Percentiles rank a stretch among this genome's conserved stretches.
phyloP scores from a whole-genome alignment of 805 yeast species.

The Yueomyces sp. region DNA sequence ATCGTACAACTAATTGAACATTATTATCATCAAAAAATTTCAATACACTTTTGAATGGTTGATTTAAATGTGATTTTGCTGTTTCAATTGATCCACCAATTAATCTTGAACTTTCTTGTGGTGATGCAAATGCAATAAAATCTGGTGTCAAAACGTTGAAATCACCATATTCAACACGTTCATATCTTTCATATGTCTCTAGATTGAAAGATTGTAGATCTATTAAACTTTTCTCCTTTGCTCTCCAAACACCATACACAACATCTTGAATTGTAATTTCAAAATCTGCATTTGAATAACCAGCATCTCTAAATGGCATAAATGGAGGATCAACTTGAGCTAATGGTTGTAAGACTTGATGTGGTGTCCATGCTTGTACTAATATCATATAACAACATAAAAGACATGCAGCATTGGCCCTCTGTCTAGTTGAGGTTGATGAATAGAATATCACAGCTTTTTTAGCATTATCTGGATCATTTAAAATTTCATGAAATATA shows the following conservation, averaged over 20 bases:
- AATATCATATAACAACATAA: constrained; percentile 89
- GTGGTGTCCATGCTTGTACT: constrained; percentile 97
- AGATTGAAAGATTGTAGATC: constrained; percentile 77
- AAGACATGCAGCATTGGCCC: constrained; percentile 91
- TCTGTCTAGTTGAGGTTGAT: constrained; percentile 59
- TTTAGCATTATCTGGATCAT: constrained; percentile 69
- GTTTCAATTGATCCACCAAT: constrained; percentile 1
- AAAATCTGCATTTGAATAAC: constrained; percentile 90
- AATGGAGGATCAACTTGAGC: constrained; percentile 87
- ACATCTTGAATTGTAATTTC: constrained; percentile 88
- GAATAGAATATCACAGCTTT: constrained; percentile 89
- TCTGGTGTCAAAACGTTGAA: constrained; percentile 85
- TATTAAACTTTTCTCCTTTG: constrained; percentile 80
- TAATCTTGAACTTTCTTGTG: constrained; percentile 49
- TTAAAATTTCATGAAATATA: constrained; percentile 77
- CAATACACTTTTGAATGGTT: constrained; percentile 70
- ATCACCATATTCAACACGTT: constrained; percentile 94
- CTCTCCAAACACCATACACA: constrained; percentile 95
- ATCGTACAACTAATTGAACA: constrained; percentile 81
- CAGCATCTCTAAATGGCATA: constrained; percentile 94
- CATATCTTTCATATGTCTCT: constrained; percentile 77
- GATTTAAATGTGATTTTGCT: constrained; percentile 32
- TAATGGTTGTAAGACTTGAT: constrained; percentile 89
- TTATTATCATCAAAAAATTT: constrained; percentile 58
- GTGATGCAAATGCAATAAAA: constrained; percentile 96